Percentiles rank a stretch among this genome's conserved stretches.
Evolutionary conservation across 495 filamentous ascomycete species (phyloP).

Genomic region (Penicillium macrosclerotiorum): DNA sequence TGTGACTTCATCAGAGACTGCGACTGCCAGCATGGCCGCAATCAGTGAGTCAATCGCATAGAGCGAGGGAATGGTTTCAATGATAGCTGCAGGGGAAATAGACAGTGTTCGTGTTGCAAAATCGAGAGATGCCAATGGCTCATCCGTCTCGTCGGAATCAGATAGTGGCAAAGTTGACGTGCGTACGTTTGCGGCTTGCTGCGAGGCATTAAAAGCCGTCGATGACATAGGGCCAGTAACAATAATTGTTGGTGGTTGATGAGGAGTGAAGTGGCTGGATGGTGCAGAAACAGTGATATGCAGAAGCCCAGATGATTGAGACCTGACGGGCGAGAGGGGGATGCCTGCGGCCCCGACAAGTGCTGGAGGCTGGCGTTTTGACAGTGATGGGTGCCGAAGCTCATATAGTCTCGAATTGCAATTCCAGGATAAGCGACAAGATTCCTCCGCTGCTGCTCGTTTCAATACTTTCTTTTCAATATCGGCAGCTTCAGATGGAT

Average conservation of each 20-base stretch:
- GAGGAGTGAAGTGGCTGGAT: constrained; percentile 19
- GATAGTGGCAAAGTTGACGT: constrained; percentile 44
- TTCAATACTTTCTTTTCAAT: constrained; percentile 58
- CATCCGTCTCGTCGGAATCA: constrained; percentile 41
- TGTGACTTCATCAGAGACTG: constrained; percentile 55
- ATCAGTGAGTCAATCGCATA: constrained; percentile 76
- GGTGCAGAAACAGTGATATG: constrained; percentile 42
- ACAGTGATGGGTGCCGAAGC: constrained; percentile 67
- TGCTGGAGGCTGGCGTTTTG: constrained; percentile 49
- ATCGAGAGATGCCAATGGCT: constrained; percentile 50
- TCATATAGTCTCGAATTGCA: constrained; percentile 60
- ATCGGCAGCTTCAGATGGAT: constrained; percentile 40
- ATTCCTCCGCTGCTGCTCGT: constrained; percentile 67
- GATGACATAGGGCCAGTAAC: constrained; percentile 39
- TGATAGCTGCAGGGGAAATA: constrained; percentile 43
- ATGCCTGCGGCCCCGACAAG: constrained; percentile 56
- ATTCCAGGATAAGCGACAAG: constrained; percentile 70
- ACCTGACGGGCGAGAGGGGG: constrained; percentile 56
- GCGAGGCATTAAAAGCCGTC: constrained; percentile 34
- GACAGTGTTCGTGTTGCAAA: constrained; percentile 46
- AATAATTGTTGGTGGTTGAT: constrained; percentile 41
- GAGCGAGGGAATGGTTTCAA: constrained; percentile 51
- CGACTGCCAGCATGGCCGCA: constrained; percentile 67
- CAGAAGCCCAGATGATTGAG: constrained; percentile 33
- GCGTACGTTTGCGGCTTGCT: constrained; percentile 39